These are phyloP conservation scores for Salvia splendens DNA, from an alignment of 257 asterid genomes.

Conservation along the genomic window DNA sequence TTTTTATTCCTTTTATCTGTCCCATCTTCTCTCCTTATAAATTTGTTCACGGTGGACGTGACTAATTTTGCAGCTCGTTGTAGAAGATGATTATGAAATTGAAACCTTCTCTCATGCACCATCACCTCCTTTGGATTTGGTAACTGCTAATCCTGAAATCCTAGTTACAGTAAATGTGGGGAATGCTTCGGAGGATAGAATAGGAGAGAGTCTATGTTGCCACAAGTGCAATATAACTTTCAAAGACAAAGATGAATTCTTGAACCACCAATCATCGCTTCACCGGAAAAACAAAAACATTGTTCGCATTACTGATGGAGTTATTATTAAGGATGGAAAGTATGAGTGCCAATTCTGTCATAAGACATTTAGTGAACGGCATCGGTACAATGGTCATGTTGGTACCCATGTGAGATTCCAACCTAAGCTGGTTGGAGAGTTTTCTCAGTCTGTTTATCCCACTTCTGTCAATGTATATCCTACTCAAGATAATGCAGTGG, in stretches of 20 bases:
- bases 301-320: conserved; percentile 60
- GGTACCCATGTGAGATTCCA: conserved; percentile 67
- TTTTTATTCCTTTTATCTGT: conserved; percentile 1
- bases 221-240: conserved; percentile 49
- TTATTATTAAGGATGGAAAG: conserved; percentile 63
- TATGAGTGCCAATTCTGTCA: conserved; percentile 74
- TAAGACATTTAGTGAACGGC: conserved; percentile 60
- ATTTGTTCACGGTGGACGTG: conserved; percentile 32
- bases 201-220: conserved; percentile 44
- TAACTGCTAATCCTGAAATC: conserved; percentile 38
- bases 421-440: conserved; percentile 47
- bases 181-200: conserved; percentile 41
- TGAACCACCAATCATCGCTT: conserved; percentile 53
- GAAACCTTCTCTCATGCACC: conserved; percentile 39
- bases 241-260: conserved; percentile 44
- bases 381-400: conserved; percentile 70
- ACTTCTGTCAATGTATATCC: conserved; percentile 26
- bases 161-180: conserved; percentile 35
- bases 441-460: conserved; percentile 37
- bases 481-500: conserved; percentile 33
- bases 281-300: conserved; percentile 52
- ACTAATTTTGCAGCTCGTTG: conserved; percentile 47
- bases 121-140: conserved; percentile 38
- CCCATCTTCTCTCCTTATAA: neutral
- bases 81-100: conserved; percentile 38